phyloP scores from a whole-genome alignment of 2,329 filamentous ascomycete species.

The Diaporthe sp. region DNA sequence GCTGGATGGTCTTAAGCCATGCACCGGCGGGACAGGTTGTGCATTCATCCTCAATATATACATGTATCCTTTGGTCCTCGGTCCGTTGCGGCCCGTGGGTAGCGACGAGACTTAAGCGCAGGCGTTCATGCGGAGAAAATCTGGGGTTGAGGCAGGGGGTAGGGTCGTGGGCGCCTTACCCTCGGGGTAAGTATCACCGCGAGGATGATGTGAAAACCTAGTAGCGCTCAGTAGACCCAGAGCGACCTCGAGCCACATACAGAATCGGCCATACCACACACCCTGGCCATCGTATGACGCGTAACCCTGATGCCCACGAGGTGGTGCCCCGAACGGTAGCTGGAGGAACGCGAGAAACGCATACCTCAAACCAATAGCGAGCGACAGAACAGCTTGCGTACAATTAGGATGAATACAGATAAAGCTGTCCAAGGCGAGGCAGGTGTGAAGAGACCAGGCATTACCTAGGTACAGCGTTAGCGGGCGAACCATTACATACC shows the following conservation, averaged over 20 bases:
- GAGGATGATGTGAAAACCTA: constrained; percentile 15
- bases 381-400: neutral
- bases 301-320: neutral
- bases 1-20: neutral
- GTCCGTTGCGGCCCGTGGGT: constrained; percentile 33
- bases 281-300: constrained; percentile 4
- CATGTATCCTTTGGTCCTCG: constrained; percentile 1
- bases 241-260: neutral
- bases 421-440: neutral
- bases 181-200: constrained; percentile 38
- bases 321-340: neutral
- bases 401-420: too few species aligned
- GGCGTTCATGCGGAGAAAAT: constrained; percentile 35
- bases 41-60: constrained; percentile 1
- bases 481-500: too few species aligned
- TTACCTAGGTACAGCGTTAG: too few species aligned
- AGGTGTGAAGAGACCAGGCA: neutral
- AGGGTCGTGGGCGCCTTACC: constrained; percentile 1
- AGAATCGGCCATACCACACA: neutral
- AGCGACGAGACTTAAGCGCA: constrained; percentile 26
- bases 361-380: neutral
- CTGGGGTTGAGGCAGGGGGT: constrained; percentile 21
- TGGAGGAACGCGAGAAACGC: neutral
- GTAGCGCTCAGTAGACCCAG: constrained; percentile 12
- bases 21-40: neutral